A percentile compares a stretch with the other conserved stretches of the same genome.
These are phyloP conservation scores for Iberis pinnata DNA, from an alignment of 345 rosid species.

Conservation along the genomic window DNA sequence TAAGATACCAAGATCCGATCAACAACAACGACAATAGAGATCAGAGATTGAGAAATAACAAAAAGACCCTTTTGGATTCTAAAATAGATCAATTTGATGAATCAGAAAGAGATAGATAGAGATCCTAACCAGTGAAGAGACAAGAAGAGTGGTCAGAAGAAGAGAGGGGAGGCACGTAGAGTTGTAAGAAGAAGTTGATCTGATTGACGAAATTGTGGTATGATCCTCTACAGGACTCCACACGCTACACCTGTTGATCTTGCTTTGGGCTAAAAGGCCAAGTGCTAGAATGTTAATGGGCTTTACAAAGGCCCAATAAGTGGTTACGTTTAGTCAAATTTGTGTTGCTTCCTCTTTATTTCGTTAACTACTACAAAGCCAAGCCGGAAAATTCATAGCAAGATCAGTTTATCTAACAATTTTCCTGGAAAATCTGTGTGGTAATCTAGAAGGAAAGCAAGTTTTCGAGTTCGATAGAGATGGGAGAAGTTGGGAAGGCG, in stretches of 20 bases:
- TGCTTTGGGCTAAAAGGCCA: neutral
- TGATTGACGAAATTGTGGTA: constrained; percentile 12
- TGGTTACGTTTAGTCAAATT: no score
- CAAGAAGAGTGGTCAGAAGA: constrained; percentile 31
- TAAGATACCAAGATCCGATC: constrained; percentile 32
- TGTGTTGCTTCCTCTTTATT: no score
- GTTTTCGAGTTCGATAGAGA: neutral
- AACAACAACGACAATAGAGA: constrained; percentile 8
- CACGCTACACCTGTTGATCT: constrained; percentile 13
- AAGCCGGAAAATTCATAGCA: no score
- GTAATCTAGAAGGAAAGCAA: no score
- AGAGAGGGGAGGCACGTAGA: constrained; percentile 24
- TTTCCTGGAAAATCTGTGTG: no score
- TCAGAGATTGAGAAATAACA: constrained; percentile 17
- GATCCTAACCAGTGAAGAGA: constrained; percentile 30
- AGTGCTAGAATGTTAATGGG: constrained; percentile 11
- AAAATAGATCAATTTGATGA: no score
- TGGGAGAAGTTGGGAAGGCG: constrained; percentile 53
- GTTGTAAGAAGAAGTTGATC: constrained; percentile 27
- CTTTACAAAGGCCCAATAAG: neutral
- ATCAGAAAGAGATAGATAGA: constrained; percentile 24
- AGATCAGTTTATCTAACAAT: no score
- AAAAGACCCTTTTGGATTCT: no score
- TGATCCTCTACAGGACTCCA: constrained; percentile 14
- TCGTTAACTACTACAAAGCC: no score